Conservation (phyloP, 2,329 filamentous ascomycete genomes). For the Aspergillus persii region DNA sequence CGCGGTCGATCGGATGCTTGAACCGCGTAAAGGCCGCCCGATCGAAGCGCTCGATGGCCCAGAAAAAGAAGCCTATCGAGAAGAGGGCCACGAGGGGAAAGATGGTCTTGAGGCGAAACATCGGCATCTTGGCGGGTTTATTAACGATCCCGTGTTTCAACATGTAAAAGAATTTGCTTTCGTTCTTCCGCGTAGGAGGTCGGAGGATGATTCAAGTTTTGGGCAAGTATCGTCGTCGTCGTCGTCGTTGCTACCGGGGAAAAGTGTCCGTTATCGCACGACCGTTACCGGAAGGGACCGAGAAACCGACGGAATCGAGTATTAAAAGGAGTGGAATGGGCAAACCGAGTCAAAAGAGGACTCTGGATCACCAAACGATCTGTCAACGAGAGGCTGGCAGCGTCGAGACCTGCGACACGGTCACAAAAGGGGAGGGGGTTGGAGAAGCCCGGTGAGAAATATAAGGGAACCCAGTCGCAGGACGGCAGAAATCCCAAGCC, state of each 20-base stretch:
- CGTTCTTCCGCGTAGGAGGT: not conserved
- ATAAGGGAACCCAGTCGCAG: not conserved
- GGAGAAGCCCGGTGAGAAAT: not conserved
- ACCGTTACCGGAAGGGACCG: conserved; percentile 4
- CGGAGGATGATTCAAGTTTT: conserved; percentile 13
- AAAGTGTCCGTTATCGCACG: conserved; percentile 9
- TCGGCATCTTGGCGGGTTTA: conserved; percentile 37
- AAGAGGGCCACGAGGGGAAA: conserved; percentile 39
- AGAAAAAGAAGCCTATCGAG: conserved; percentile 42
- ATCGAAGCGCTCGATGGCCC: conserved; percentile 40
- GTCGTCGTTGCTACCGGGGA: not conserved
- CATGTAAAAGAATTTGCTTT: conserved; percentile 20
- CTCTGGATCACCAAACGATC: conserved; percentile 15
- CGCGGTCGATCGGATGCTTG: conserved; percentile 35
- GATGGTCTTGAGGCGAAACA: conserved; percentile 39
- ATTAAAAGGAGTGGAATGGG: conserved; percentile 22
- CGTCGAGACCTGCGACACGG: conserved; percentile 35
- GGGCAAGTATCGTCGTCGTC: conserved; percentile 8
- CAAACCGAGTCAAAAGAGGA: conserved; percentile 8
- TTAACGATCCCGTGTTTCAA: conserved; percentile 26
- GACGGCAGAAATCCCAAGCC: not conserved
- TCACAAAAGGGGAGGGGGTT: conserved; percentile 15
- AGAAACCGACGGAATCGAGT: conserved; percentile 2
- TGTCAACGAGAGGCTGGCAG: conserved; percentile 37
- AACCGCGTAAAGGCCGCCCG: conserved; percentile 35